Percentiles rank a stretch among this genome's conserved stretches.
phyloP scores from a whole-genome alignment of 176 grass and related monocot species.

The Bromus sterilis region DNA sequence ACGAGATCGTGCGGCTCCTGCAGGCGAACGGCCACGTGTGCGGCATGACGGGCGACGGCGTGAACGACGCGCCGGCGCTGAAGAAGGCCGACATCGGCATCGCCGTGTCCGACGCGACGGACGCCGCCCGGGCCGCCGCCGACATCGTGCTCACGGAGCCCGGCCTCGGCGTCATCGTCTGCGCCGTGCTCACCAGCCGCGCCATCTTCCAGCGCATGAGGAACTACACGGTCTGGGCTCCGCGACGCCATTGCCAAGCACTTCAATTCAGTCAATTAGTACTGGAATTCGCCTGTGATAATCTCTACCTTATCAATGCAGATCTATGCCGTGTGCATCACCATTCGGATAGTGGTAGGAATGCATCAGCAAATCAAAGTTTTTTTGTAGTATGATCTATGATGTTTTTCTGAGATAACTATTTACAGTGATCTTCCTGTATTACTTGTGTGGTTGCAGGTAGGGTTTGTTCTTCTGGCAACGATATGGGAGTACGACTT shows the following conservation, averaged over 20 bases:
- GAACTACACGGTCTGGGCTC: slow-evolving; percentile 95
- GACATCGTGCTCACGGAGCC: slow-evolving; percentile 91
- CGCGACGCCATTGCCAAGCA: background rate
- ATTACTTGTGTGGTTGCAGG: slow-evolving; percentile 10
- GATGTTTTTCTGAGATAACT: too few relatives aligned
- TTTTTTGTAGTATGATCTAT: too few relatives aligned
- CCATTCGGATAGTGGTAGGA: slow-evolving; percentile 83
- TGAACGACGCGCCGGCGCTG: slow-evolving; percentile 88
- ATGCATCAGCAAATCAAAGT: background rate
- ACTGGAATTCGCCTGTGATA: background rate
- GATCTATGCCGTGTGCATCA: slow-evolving; percentile 94
- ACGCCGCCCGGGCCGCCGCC: slow-evolving; percentile 69
- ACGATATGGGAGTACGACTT: slow-evolving; percentile 85
- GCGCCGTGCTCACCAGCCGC: slow-evolving; percentile 70
- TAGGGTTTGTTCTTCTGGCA: slow-evolving; percentile 78
- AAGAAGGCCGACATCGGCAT: slow-evolving; percentile 97
- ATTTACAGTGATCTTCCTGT: too few relatives aligned
- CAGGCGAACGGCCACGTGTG: slow-evolving; percentile 51
- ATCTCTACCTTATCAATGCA: slow-evolving; percentile 28
- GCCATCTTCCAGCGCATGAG: slow-evolving; percentile 92
- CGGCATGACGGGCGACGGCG: slow-evolving; percentile 81
- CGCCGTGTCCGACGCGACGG: slow-evolving; percentile 73
- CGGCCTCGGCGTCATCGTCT: slow-evolving; percentile 69
- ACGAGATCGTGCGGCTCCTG: slow-evolving; percentile 81
- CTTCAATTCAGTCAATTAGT: background rate